Percentiles rank a stretch among this genome's conserved stretches.
These are phyloP conservation scores for Phlegmacium glaucopus DNA, from an alignment of 768 basidiomycete genomes.

Conservation along the genomic window DNA sequence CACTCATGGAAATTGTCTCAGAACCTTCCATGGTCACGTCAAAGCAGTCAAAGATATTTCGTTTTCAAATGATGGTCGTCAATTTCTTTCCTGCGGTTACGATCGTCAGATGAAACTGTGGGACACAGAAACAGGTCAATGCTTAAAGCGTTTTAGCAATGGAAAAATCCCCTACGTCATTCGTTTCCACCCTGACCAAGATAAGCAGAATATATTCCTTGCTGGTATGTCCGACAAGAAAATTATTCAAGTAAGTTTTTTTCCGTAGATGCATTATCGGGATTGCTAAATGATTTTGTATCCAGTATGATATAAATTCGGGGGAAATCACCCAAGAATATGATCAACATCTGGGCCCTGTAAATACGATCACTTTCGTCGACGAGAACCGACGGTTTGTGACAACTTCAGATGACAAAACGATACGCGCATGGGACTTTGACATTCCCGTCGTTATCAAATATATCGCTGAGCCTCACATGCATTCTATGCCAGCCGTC, in stretches of 20 bases:
- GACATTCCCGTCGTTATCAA: slow-evolving; percentile 99
- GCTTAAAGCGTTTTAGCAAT: slow-evolving; percentile 93
- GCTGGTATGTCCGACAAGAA: slow-evolving; percentile 99
- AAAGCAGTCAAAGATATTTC: slow-evolving; percentile 96
- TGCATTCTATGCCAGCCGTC: slow-evolving; percentile 99
- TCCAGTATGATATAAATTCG: slow-evolving; percentile 92
- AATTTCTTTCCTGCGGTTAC: slow-evolving; percentile 90
- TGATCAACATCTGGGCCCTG: slow-evolving; percentile 96
- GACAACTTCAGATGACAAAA: slow-evolving; percentile 98
- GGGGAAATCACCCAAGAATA: slow-evolving; percentile 98
- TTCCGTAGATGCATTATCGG: neutral
- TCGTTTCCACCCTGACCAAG: slow-evolving; percentile 92
- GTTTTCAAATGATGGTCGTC: slow-evolving; percentile 90
- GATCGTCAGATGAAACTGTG: slow-evolving; percentile 98
- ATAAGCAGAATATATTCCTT: slow-evolving; percentile 94
- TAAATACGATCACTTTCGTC: slow-evolving; percentile 98
- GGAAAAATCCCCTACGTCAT: slow-evolving; percentile 97
- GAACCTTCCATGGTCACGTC: slow-evolving; percentile 95
- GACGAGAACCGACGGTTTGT: slow-evolving; percentile 97
- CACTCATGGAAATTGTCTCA: slow-evolving; percentile 91
- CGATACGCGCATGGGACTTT: slow-evolving; percentile 98
- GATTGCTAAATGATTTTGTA: slow-evolving; percentile 1
- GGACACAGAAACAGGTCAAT: slow-evolving; percentile 99
- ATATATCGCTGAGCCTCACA: slow-evolving; percentile 97
- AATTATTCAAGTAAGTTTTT: slow-evolving; percentile 80